Evolutionary conservation across 495 filamentous ascomycete species (phyloP).

Genomic region (Penicillium chermesinum): DNA sequence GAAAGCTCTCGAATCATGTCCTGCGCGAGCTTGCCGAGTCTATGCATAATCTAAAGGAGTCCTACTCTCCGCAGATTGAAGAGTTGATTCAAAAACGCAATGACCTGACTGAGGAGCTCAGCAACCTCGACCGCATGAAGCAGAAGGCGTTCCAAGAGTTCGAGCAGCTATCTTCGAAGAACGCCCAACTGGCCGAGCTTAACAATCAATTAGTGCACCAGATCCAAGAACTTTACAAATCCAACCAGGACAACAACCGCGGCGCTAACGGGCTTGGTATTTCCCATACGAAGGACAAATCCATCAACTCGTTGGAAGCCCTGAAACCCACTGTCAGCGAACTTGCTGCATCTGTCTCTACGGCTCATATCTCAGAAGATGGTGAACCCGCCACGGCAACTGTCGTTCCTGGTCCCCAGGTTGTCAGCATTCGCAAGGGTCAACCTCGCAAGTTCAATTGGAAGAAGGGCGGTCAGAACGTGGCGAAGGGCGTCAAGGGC

Average conservation of each 20-base stretch:
- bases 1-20: slow-evolving; percentile 75
- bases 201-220: slow-evolving; percentile 93
- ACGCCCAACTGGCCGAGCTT: slow-evolving; percentile 84
- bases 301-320: slow-evolving; percentile 59
- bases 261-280: slow-evolving; percentile 77
- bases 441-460: slow-evolving; percentile 95
- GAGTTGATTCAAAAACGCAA: slow-evolving; percentile 78
- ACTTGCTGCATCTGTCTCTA: slow-evolving; percentile 47
- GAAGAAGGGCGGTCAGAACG: slow-evolving; percentile 91
- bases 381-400: slow-evolving; percentile 63
- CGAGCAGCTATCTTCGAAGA: slow-evolving; percentile 88
- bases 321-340: slow-evolving; percentile 45
- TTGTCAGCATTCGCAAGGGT: slow-evolving; percentile 87
- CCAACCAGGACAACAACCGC: slow-evolving; percentile 57
- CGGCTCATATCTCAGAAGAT: slow-evolving; percentile 59
- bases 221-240: slow-evolving; percentile 89
- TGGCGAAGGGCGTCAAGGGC: slow-evolving; percentile 93
- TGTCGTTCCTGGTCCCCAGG: slow-evolving; percentile 72
- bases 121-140: slow-evolving; percentile 69
- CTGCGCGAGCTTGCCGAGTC: slow-evolving; percentile 84
- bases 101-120: slow-evolving; percentile 74
- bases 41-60: slow-evolving; percentile 78
- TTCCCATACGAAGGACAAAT: slow-evolving; percentile 65
- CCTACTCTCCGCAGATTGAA: slow-evolving; percentile 72
- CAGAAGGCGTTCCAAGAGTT: slow-evolving; percentile 93